phyloP scores from a whole-genome alignment of 768 basidiomycete genomes.

The Lactarius quietus region DNA sequence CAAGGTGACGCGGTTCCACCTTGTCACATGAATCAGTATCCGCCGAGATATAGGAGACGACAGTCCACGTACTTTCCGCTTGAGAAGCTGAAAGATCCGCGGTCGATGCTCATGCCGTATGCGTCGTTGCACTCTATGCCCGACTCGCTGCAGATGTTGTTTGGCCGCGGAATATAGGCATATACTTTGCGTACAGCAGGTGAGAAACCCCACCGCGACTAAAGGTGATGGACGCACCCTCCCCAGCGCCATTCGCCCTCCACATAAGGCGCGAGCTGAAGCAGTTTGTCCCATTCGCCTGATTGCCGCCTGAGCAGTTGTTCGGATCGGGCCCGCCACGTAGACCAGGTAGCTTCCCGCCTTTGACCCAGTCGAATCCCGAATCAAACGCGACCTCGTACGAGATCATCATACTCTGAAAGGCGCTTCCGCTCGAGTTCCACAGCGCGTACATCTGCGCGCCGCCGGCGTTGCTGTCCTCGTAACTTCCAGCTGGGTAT shows the following conservation, averaged over 20 bases:
- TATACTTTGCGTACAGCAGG: conserved; percentile 49
- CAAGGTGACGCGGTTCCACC: conserved; percentile 71
- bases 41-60: background rate
- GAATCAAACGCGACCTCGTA: conserved; percentile 73
- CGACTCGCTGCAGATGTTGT: conserved; percentile 52
- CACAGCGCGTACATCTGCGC: conserved; percentile 65
- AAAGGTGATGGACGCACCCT: conserved; percentile 47
- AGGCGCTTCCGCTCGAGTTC: conserved; percentile 56
- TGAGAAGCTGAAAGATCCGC: conserved; percentile 61
- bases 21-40: conserved; percentile 27
- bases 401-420: conserved; percentile 63
- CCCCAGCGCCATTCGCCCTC: conserved; percentile 58
- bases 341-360: conserved; percentile 74
- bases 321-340: conserved; percentile 60
- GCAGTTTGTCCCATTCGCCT: conserved; percentile 62
- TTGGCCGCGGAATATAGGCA: conserved; percentile 69
- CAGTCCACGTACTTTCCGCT: conserved; percentile 54
- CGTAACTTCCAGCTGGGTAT: conserved; percentile 60
- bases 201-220: conserved; percentile 8
- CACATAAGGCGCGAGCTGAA: conserved; percentile 78
- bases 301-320: conserved; percentile 67
- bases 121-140: conserved; percentile 65
- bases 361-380: conserved; percentile 68
- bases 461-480: conserved; percentile 52
- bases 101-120: conserved; percentile 71